Base-by-base conservation (phyloP, 2,329 filamentous ascomycete species). In the Sclerotinia subarctica region DNA sequence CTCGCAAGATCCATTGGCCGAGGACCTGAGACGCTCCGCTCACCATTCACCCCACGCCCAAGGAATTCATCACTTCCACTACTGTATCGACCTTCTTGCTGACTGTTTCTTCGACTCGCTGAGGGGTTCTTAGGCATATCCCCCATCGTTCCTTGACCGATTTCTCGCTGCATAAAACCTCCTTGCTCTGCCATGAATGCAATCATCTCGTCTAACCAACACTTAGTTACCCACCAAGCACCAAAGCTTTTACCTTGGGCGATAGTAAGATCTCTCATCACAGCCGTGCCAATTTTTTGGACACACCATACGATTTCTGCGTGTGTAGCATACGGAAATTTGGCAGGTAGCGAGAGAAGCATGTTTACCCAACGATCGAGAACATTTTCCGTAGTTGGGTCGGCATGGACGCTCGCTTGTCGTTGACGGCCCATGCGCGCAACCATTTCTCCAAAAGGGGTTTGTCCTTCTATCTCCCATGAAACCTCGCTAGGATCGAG, bases 141-240 rank as follows among this genome's bases (percentile, higher is more conserved):
- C 17, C 29, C 62, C 10, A 68, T 65, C 17, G 75, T 71, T 10
- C 75, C 74, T 72, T 79, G 84, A 63, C 79, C 79, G 3, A 77
- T 77, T 71, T 81, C 85, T 69, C 84, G 84, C 72, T 84, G 83
- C 82, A 97, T 88, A 76, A 97, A 97, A 0, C 94, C 94, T 63
- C 94, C 94, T 74, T 94, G 89, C 75, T 96, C 93, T 0, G 92
- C 93, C 73, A 97, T 83, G 85, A 96, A 97, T 68, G 90, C 85
- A 62, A 93, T 88, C 92, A 96, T 96, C 80, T 98, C 94, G 76
- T 97, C 94, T 64, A 97, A 86, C 84, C 94, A 98, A 68, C 94
- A 94, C 78, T 97, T 97, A 4, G 93, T 93, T 68, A 97, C 91
- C 92, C 92, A 95, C 93, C 93, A 96, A 7, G 91, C 89, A n/a